Evolutionary conservation across 495 filamentous ascomycete genomes (phyloP).

Genomic region (Penicillium desertorum): DNA sequence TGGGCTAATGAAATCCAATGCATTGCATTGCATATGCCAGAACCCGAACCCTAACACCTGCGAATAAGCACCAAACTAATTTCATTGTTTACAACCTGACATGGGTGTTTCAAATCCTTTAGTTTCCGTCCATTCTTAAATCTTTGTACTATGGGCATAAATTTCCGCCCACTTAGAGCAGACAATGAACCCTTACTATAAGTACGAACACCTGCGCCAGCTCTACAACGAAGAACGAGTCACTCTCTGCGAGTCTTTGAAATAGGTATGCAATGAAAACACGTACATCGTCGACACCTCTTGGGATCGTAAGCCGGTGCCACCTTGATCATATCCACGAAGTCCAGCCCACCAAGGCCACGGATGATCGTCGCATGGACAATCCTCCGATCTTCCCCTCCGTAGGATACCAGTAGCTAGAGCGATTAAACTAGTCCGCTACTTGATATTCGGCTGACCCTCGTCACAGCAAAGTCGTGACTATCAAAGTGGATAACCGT

Average conservation of each 20-base stretch:
- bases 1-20: neutral
- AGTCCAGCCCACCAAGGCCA: no score
- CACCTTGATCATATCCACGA: no score
- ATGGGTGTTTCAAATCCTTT: neutral
- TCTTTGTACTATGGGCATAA: neutral
- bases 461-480: conserved; percentile 34
- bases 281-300: no score
- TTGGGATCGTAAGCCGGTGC: no score
- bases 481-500: conserved; percentile 72
- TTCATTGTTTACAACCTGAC: neutral
- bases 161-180: conserved; percentile 3
- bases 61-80: neutral
- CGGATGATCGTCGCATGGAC: no score
- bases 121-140: neutral
- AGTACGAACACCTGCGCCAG: conserved; percentile 41
- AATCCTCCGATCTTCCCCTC: no score
- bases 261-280: no score
- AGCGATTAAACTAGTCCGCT: no score
- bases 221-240: no score
- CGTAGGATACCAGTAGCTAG: no score
- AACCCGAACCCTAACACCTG: neutral
- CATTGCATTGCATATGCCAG: neutral
- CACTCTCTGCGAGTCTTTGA: no score
- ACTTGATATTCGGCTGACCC: no score
- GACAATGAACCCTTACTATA: conserved; percentile 56